Conservation (phyloP, 164 flowering plant species). For the Annona cherimola region DNA sequence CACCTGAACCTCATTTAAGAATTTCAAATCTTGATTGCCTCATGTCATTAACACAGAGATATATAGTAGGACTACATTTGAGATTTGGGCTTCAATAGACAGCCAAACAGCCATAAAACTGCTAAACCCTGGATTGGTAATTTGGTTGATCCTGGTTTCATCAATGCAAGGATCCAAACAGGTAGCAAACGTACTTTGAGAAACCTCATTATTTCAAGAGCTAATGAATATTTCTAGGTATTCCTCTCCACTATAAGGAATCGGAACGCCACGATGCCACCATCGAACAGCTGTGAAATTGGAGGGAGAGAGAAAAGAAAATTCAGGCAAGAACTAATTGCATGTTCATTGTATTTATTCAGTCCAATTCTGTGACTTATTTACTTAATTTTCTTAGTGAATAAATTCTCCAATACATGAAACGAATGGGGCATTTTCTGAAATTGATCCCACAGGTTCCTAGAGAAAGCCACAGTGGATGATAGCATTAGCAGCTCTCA, state of each 20-base stretch:
- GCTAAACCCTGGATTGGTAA: no score
- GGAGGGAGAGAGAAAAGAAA: conserved; percentile 4
- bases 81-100: no score
- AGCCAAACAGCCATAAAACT: no score
- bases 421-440: not conserved
- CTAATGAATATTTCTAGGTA: not conserved
- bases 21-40: no score
- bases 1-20: no score
- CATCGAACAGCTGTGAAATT: not conserved
- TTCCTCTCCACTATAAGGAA: not conserved
- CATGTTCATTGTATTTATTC: not conserved
- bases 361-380: not conserved
- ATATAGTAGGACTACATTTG: no score
- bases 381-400: not conserved
- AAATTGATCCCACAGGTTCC: conserved; percentile 4
- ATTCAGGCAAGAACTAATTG: conserved; percentile 13
- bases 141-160: not conserved
- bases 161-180: not conserved
- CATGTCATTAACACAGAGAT: no score
- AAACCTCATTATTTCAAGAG: not conserved
- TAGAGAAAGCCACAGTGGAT: conserved; percentile 23
- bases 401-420: not conserved
- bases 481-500: conserved; percentile 41
- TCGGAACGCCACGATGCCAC: conserved; percentile 1
- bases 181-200: not conserved